phyloP scores from a whole-genome alignment of 2,329 filamentous ascomycete species.

The Venturia nashicola region DNA sequence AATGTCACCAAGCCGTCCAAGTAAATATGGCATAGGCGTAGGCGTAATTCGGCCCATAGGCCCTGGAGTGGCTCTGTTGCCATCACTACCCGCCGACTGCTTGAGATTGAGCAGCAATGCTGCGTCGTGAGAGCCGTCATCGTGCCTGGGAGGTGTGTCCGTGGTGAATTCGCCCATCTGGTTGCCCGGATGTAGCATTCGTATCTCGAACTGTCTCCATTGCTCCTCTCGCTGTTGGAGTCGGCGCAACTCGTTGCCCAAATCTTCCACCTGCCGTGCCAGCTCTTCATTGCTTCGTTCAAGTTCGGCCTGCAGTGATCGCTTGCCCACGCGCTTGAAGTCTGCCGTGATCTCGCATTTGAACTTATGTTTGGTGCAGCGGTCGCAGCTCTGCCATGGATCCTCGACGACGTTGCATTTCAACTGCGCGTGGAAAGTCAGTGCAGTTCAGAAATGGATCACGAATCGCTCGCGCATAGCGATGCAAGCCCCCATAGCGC shows the following conservation, averaged over 20 bases:
- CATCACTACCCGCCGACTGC: conserved; percentile 21
- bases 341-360: conserved; percentile 80
- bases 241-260: conserved; percentile 37
- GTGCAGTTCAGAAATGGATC: not conserved
- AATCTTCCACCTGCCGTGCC: conserved; percentile 36
- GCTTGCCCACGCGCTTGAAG: conserved; percentile 74
- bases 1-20: conserved; percentile 42
- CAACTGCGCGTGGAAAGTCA: conserved; percentile 37
- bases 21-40: conserved; percentile 29
- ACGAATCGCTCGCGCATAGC: not conserved
- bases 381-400: conserved; percentile 63
- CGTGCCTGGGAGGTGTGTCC: not conserved
- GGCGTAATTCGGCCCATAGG: conserved; percentile 20
- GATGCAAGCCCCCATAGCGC: not conserved
- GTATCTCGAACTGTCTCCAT: not conserved
- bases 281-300: conserved; percentile 50
- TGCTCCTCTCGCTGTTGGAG: conserved; percentile 1
- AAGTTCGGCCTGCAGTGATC: conserved; percentile 66
- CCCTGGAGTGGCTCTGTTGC: conserved; percentile 12
- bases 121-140: conserved; percentile 49
- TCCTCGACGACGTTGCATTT: conserved; percentile 77
- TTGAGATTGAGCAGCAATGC: conserved; percentile 56
- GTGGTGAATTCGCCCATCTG: conserved; percentile 6
- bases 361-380: conserved; percentile 68
- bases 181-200: not conserved